These are phyloP conservation scores for Stellera chamaejasme DNA, from an alignment of 345 rosid genomes.

Conservation along the genomic window DNA sequence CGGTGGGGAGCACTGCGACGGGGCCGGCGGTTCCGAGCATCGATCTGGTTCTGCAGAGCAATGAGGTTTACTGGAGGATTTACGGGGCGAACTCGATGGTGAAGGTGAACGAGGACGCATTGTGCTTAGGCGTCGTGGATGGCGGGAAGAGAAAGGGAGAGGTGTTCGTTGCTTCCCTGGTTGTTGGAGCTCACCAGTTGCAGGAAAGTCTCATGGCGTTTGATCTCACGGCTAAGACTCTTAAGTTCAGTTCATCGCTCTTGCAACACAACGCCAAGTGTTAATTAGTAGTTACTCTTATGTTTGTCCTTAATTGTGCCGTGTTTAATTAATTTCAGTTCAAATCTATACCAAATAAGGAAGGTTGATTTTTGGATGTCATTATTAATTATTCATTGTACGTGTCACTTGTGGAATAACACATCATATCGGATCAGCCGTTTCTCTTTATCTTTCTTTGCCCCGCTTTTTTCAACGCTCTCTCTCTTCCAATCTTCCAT, in stretches of 20 bases:
- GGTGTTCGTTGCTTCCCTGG: conserved; percentile 10
- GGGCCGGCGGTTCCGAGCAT: conserved; percentile 23
- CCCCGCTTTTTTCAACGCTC: too few relatives aligned
- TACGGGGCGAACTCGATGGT: conserved; percentile 26
- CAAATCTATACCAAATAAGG: too few relatives aligned
- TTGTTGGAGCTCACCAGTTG: conserved; percentile 25
- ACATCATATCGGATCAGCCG: too few relatives aligned
- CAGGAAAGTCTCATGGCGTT: conserved; percentile 23
- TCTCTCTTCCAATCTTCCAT: too few relatives aligned
- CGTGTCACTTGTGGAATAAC: too few relatives aligned
- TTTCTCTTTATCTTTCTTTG: too few relatives aligned
- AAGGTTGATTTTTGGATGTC: too few relatives aligned
- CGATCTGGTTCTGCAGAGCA: conserved; percentile 14
- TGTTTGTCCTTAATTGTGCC: too few relatives aligned
- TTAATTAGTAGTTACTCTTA: too few relatives aligned
- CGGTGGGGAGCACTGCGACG: not conserved
- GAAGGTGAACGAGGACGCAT: conserved; percentile 10
- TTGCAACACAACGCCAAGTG: too few relatives aligned
- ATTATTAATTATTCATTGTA: too few relatives aligned
- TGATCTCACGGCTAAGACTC: conserved; percentile 13
- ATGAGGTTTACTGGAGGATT: conserved; percentile 16
- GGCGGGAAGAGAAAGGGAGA: conserved; percentile 16
- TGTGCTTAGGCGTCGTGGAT: conserved; percentile 25
- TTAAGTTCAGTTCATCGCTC: conserved; percentile 23
- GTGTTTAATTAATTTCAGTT: too few relatives aligned